Evolutionary conservation across 2,329 filamentous ascomycete species (phyloP).

Genomic region (Colletotrichum cereale): DNA sequence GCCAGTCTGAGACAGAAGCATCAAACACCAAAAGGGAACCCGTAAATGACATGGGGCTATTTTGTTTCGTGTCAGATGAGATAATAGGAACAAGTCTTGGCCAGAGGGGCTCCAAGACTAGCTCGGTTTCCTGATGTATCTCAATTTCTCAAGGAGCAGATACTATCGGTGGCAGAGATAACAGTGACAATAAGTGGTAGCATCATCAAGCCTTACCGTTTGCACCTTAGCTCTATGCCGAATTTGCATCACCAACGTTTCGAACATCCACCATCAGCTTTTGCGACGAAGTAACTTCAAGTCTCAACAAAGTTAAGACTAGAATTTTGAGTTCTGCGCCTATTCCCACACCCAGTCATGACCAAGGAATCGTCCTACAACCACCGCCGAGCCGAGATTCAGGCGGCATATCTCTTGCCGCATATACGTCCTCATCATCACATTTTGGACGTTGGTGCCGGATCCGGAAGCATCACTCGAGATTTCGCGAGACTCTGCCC

Average conservation of each 20-base stretch:
- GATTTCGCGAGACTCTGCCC: conserved; percentile 56
- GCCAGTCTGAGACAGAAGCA: no score
- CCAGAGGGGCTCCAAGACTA: no score
- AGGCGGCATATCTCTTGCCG: conserved; percentile 54
- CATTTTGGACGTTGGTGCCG: conserved; percentile 63
- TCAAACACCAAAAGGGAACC: no score
- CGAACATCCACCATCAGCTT: neutral
- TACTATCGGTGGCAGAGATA: no score
- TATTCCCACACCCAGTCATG: neutral
- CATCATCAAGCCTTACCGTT: no score
- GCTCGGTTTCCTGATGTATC: no score
- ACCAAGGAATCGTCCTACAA: neutral
- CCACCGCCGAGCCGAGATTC: neutral
- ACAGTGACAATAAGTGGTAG: no score
- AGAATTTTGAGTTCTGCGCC: neutral
- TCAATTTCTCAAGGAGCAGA: no score
- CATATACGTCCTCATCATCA: conserved; percentile 52
- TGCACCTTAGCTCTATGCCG: neutral
- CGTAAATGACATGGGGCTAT: no score
- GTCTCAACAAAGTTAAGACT: neutral
- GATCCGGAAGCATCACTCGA: conserved; percentile 61
- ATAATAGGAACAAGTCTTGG: no score
- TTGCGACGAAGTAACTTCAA: neutral
- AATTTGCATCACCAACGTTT: neutral
- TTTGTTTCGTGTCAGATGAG: no score